A percentile compares a stretch with the other conserved stretches of the same genome.
Evolutionary conservation across 2,329 filamentous ascomycete genomes (phyloP).

Genomic region (Zymoseptoria tritici): DNA sequence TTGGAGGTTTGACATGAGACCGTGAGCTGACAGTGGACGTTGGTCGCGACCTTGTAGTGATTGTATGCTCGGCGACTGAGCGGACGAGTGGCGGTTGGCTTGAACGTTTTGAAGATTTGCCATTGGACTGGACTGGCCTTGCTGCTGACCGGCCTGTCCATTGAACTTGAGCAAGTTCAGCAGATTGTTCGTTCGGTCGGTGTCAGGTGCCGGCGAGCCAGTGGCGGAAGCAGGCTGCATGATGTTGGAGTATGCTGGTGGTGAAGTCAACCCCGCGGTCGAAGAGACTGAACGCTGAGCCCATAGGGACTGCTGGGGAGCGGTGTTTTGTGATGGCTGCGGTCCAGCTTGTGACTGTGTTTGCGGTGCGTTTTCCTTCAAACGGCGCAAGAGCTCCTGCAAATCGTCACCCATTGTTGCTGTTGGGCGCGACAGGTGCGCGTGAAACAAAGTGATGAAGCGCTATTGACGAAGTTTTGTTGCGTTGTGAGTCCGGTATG

Average conservation of each 20-base stretch:
- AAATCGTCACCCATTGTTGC: neutral
- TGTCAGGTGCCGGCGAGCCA: slow-evolving; percentile 34
- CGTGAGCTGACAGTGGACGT: slow-evolving; percentile 45
- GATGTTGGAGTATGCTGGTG: neutral
- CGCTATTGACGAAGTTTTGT: neutral
- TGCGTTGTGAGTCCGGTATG: neutral
- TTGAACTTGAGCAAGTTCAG: slow-evolving; percentile 61
- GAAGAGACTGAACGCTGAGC: neutral
- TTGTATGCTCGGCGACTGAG: slow-evolving; percentile 12
- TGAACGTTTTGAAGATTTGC: slow-evolving; percentile 31
- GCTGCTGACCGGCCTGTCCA: slow-evolving; percentile 32
- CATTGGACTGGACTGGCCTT: slow-evolving; percentile 29
- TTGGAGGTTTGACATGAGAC: slow-evolving; percentile 51
- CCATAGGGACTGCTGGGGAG: neutral
- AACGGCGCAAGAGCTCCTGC: neutral
- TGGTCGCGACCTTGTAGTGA: slow-evolving; percentile 8
- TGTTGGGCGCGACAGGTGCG: neutral
- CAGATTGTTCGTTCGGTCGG: slow-evolving; percentile 40
- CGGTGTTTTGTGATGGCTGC: neutral
- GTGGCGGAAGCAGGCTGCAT: neutral
- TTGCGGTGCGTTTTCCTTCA: neutral
- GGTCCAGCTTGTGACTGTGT: neutral
- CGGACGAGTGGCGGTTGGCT: slow-evolving; percentile 11
- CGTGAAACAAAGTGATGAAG: neutral
- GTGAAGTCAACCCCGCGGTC: neutral